Conservation (phyloP, 331 rosid genomes). For the Quercus tomentella region DNA sequence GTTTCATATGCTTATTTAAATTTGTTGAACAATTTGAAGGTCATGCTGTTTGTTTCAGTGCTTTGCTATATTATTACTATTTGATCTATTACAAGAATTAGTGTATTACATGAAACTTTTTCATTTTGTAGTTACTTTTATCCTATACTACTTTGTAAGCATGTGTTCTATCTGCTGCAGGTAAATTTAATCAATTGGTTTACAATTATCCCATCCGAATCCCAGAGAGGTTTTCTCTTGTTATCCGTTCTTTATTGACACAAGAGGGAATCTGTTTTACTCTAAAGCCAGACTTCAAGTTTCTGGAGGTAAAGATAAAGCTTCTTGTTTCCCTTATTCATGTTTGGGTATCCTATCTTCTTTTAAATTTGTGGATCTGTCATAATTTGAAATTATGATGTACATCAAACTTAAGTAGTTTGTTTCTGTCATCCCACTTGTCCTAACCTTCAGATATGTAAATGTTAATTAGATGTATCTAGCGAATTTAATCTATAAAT, state of each 20-base stretch:
- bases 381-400: background rate
- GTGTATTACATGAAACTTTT: background rate
- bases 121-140: background rate
- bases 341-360: background rate
- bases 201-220: slow-evolving; percentile 98
- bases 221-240: slow-evolving; percentile 97
- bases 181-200: slow-evolving; percentile 92
- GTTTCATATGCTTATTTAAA: background rate
- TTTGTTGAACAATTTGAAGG: background rate
- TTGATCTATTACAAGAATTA: background rate
- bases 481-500: background rate
- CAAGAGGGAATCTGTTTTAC: slow-evolving; percentile 99
- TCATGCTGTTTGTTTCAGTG: background rate
- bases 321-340: background rate
- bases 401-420: background rate
- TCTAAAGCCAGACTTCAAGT: slow-evolving; percentile 83
- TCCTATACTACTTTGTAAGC: background rate
- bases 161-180: slow-evolving; percentile 39
- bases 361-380: background rate
- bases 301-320: slow-evolving; percentile 73
- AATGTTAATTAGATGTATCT: background rate
- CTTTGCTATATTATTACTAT: background rate
- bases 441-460: background rate
- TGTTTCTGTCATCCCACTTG: background rate
- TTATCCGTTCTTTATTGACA: slow-evolving; percentile 89